Evolutionary conservation across 2,329 filamentous ascomycete species (phyloP), one percentile per base, ranked within the genome.

Genomic region (Aschersonia sp.): DNA sequence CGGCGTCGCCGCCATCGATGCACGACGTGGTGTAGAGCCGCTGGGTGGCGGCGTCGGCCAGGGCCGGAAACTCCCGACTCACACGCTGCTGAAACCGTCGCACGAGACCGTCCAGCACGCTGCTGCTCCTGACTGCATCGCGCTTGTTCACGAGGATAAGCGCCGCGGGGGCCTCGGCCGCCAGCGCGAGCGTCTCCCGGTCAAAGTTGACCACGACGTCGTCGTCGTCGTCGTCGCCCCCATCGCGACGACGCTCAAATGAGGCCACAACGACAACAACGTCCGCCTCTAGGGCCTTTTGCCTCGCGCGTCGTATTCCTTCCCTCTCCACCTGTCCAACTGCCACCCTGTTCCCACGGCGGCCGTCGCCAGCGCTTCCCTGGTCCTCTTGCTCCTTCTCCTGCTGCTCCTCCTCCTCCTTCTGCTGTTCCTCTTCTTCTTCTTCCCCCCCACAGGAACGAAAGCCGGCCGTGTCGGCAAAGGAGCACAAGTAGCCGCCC

Each of bases 391-490:
- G 2, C 50, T 37, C 50, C 40, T 43, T 45, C 50, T 39, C 50
- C 56, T 22, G 45, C 48, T 30, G 48, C 32, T 39, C 48, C 46
- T 5, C 22, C 22, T 22, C 22, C 22, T 22, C 4, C 22, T 22
- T 22, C 22, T 22, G 45, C 48, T 30, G 48, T 32, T 39, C 48
- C 46, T 5, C 22, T 22, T 22, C 22, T 22, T 5, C 22, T 22
- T 22, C 22, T 22, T 47, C 46, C 12, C 47, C 47, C n/a, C 55
- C 12, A 14, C 14, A 55, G 44, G 73, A 77, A 45, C 88, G 75
- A 55, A 98, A 78, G 1, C 92, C 92, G 22, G 92, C 92, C 57
- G 92, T 97, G 66, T 98, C 92, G 12, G 90, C 89, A 59, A 98
- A 82, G n/a, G 85, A 86, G 63, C 89, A 94, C 45, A 94, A 79